Conservation (phyloP, 352 stramenopile genomes). For the Phytophthora sansomeana region DNA sequence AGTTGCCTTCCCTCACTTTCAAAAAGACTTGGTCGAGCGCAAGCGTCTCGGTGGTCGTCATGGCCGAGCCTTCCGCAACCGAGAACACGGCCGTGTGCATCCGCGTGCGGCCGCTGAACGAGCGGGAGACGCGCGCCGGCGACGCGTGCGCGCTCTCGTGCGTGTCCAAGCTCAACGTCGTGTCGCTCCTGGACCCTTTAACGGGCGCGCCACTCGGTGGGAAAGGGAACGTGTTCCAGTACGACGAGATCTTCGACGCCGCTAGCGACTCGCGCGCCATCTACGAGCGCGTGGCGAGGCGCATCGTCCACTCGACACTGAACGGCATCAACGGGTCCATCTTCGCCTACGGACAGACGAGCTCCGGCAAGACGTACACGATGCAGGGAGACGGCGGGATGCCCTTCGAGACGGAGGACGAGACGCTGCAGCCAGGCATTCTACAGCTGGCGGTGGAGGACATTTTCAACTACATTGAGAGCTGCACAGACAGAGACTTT, state of each 20-base stretch:
- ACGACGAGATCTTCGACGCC: conserved; percentile 83
- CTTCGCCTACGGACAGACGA: conserved; percentile 98
- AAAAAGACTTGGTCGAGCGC: conserved; percentile 12
- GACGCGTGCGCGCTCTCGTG: conserved; percentile 58
- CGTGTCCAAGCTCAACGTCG: conserved; percentile 51
- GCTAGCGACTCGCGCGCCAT: conserved; percentile 56
- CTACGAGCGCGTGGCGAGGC: conserved; percentile 66
- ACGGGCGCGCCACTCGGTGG: conserved; percentile 59
- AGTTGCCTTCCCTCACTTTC: neutral
- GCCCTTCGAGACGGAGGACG: conserved; percentile 26
- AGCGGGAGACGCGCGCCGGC: conserved; percentile 58
- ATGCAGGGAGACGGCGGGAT: conserved; percentile 91
- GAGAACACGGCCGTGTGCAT: conserved; percentile 89
- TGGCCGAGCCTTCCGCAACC: conserved; percentile 41
- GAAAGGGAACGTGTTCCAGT: conserved; percentile 82
- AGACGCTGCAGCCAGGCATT: conserved; percentile 49
- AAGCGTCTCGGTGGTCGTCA: neutral
- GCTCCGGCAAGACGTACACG: conserved; percentile 96
- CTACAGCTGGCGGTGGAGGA: conserved; percentile 95
- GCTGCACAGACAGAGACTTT: conserved; percentile 91
- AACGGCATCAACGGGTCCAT: conserved; percentile 89
- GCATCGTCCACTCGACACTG: conserved; percentile 80
- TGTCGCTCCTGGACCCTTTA: conserved; percentile 62
- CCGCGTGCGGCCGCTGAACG: conserved; percentile 80
- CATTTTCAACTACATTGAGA: conserved; percentile 93